phyloP scores from a whole-genome alignment of 805 yeast species.

The Yamadazyma sp. region DNA sequence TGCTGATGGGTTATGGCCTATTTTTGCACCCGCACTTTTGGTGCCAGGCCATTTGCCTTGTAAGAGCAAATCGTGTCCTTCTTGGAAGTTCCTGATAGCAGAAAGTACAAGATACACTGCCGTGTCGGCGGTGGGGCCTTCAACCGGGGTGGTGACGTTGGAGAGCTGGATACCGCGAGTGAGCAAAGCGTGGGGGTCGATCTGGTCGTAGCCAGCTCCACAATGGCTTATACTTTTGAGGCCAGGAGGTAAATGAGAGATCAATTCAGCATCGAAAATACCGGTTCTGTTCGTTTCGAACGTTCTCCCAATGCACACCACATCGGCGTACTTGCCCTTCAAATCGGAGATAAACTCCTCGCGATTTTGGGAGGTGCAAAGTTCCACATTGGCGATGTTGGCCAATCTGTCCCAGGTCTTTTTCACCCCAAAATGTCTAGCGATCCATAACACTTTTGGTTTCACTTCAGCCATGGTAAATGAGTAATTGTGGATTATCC shows the following conservation, averaged over 20 bases:
- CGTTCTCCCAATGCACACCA: slow-evolving; percentile 51
- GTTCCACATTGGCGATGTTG: slow-evolving; percentile 40
- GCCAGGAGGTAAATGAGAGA: slow-evolving; percentile 51
- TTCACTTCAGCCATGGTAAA: slow-evolving; percentile 19
- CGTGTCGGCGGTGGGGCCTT: slow-evolving; percentile 70
- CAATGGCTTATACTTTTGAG: slow-evolving; percentile 56
- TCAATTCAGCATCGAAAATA: slow-evolving; percentile 61
- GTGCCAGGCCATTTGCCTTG: slow-evolving; percentile 58
- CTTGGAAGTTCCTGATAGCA: slow-evolving; percentile 65
- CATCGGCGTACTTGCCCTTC: slow-evolving; percentile 43
- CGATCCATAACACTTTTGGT: slow-evolving; percentile 67
- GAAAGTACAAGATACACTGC: slow-evolving; percentile 63
- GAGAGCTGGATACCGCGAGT: slow-evolving; percentile 60
- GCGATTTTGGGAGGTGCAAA: slow-evolving; percentile 34
- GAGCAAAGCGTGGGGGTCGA: slow-evolving; percentile 55
- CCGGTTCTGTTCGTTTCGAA: slow-evolving; percentile 55
- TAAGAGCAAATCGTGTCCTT: slow-evolving; percentile 53
- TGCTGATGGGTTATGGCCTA: slow-evolving; percentile 76
- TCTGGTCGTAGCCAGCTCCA: slow-evolving; percentile 80
- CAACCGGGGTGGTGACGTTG: slow-evolving; percentile 65
- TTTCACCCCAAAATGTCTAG: slow-evolving; percentile 37
- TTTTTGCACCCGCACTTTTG: slow-evolving; percentile 50
- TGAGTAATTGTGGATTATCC: background rate
- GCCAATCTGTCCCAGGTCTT: slow-evolving; percentile 53
- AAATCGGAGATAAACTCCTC: slow-evolving; percentile 45